Base-by-base conservation (phyloP, 2,329 filamentous ascomycete species). In the Beauveria scarabaeidicola region DNA sequence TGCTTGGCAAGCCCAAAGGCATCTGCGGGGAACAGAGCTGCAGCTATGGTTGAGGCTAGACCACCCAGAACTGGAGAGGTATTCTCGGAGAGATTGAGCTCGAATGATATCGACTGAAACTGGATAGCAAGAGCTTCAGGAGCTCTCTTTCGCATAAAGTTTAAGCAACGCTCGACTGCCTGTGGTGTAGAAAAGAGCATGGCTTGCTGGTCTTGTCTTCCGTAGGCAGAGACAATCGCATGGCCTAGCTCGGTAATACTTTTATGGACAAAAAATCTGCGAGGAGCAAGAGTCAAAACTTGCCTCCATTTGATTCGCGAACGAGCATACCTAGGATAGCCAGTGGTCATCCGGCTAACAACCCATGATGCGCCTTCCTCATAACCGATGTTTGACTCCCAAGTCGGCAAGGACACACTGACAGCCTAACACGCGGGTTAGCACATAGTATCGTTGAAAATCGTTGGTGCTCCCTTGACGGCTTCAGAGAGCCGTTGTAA, bases 351-450 rank as follows among this genome's bases (percentile, higher is more conserved):
- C 69, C 86, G 88, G 63, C 81, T 82, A 19, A 94, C 64, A n/a
- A 99, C 90, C 87, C 90, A 94, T 60, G 86, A 78, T 70, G 95
- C 82, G 54, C 91, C 93, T 73, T 99, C 91, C 73, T 99, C 94
- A 69, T 99, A 99, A 44, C 85, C 93, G 43, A 99, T 80, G 68
- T 96, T 97, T 64, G 91, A 81, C 65, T 81, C 81, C 94, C 94
- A 99, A 75, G 91, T 95, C 43, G 94, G 94, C 27, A 99, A 78
- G 17, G 94, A 97, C 46, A 97, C 93, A 72, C 93, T 97, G 64
- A 97, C 90, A 64, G 93, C 94, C 92, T 97, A 58, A 2, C 21
- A 3, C 36, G 19, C 13, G 13, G 15, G 25, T 60, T 3, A 60
- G 59, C 15, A 41, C 19, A 36, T 19, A 15, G 32, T 17, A 6